These are phyloP conservation scores for Hygrocybe punicea DNA, from an alignment of 768 basidiomycete species.

Conservation along the genomic window DNA sequence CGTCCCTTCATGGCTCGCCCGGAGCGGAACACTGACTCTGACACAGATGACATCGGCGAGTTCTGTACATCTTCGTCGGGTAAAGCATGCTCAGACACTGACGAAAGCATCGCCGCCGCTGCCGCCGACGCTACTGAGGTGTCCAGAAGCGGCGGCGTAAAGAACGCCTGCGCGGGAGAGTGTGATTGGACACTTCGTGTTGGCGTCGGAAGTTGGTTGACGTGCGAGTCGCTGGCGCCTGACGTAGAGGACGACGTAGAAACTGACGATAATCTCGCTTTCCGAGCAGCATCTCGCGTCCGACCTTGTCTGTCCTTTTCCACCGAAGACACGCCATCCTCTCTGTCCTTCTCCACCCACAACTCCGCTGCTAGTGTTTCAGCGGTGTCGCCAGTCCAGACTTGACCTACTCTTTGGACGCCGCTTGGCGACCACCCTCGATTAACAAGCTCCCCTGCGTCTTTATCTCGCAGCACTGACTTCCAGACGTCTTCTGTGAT, in stretches of 20 bases:
- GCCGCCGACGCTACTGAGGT: neutral
- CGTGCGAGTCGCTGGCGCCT: constrained; percentile 2
- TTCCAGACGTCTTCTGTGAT: constrained; percentile 22
- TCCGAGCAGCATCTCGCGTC: neutral
- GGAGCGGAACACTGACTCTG: neutral
- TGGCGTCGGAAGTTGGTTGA: constrained; percentile 1
- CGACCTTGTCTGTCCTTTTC: constrained; percentile 3
- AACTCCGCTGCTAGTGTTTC: constrained; percentile 24
- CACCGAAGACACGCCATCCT: constrained; percentile 7
- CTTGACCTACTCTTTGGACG: constrained; percentile 27
- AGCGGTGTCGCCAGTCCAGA: constrained; percentile 28
- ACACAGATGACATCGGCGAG: neutral
- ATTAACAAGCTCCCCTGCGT: constrained; percentile 15
- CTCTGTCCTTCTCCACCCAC: constrained; percentile 24
- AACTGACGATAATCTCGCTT: constrained; percentile 5
- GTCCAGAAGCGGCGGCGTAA: constrained; percentile 3
- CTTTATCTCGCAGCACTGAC: constrained; percentile 16
- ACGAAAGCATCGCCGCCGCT: neutral
- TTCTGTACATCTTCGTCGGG: neutral
- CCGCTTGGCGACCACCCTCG: constrained; percentile 16
- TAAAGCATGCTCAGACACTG: neutral
- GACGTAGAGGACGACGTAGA: constrained; percentile 5
- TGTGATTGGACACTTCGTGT: neutral
- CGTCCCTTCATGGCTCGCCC: constrained; percentile 2
- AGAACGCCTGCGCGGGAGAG: neutral